phyloP scores from a whole-genome alignment of 208 protist species.

The Herpetomonas samuelpessoai region DNA sequence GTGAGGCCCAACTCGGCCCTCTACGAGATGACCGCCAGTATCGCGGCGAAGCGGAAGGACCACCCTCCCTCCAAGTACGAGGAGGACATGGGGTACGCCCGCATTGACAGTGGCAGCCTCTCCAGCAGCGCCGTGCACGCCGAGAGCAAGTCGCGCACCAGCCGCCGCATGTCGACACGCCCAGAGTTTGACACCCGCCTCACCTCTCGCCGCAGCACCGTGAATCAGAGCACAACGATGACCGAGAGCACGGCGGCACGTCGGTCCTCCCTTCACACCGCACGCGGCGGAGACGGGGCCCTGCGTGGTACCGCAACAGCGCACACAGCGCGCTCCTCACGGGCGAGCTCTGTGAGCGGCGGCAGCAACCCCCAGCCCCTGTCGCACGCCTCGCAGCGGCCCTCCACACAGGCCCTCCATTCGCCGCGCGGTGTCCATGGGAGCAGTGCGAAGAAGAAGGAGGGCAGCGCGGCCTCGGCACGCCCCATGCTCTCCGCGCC shows the following conservation, averaged over 20 bases:
- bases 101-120: background rate
- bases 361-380: background rate
- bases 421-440: too few relatives aligned
- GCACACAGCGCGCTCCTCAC: background rate
- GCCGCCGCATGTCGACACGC: background rate
- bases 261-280: background rate
- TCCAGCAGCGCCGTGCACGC: background rate
- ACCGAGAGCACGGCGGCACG: background rate
- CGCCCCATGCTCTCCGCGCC: background rate
- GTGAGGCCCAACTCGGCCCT: conserved; percentile 45
- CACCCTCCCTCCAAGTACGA: conserved; percentile 3
- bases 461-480: background rate
- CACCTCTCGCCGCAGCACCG: background rate
- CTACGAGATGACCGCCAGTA: conserved; percentile 67
- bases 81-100: background rate
- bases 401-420: background rate
- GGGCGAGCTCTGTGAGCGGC: background rate
- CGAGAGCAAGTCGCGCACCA: background rate
- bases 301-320: background rate
- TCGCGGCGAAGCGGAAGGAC: conserved; percentile 49
- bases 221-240: background rate
- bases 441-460: too few relatives aligned
- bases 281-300: conserved; percentile 4
- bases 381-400: conserved; percentile 6
- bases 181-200: background rate